Percentiles rank a stretch among this genome's conserved stretches.
These are phyloP conservation scores for Zanthoxylum bungeanum DNA, from an alignment of 345 rosid species.

Conservation along the genomic window DNA sequence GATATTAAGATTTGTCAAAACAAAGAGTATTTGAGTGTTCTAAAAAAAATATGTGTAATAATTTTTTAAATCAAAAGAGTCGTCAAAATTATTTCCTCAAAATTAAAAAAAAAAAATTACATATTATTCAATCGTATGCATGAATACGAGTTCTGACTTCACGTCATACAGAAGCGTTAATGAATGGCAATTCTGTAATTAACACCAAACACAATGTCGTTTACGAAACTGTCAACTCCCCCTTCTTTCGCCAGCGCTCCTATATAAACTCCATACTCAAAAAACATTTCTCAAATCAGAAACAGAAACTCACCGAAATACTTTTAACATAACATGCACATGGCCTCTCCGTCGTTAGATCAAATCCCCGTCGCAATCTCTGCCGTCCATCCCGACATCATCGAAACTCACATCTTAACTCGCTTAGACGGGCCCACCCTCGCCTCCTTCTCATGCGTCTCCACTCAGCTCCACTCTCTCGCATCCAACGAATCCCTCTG, in stretches of 20 bases:
- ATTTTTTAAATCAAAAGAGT: no score
- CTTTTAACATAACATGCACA: neutral
- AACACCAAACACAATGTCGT: neutral
- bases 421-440: slow-evolving; percentile 71
- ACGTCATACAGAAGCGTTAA: no score
- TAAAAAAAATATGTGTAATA: no score
- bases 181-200: neutral
- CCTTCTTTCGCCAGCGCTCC: neutral
- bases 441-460: slow-evolving; percentile 55
- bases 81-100: no score
- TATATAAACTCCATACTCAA: neutral
- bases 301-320: neutral
- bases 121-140: no score
- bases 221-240: neutral
- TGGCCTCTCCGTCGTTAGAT: neutral
- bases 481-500: slow-evolving; percentile 44
- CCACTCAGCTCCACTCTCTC: slow-evolving; percentile 48
- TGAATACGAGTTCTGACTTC: no score
- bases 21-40: no score
- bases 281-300: neutral
- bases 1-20: no score
- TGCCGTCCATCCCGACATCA: slow-evolving; percentile 51
- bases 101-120: no score
- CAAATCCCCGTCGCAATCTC: slow-evolving; percentile 21
- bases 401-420: slow-evolving; percentile 56